Evolutionary conservation across 306 rosid species (phyloP), one percentile per base, ranked within the genome.

Genomic region (Glycine latifolia): DNA sequence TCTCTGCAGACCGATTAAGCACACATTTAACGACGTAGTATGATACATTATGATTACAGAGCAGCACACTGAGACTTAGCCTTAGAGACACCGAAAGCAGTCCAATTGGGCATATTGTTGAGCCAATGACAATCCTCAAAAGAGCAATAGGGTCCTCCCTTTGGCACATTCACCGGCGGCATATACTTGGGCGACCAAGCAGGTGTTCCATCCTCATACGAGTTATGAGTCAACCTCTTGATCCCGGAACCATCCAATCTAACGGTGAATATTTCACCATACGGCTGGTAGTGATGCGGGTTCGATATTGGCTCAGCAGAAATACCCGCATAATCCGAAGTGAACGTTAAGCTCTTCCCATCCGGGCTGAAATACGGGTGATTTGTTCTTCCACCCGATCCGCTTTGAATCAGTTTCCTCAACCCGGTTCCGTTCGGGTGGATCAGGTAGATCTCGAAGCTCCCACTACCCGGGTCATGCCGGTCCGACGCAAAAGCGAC

Each of bases 271-370:
- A 95, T 92, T 81, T 95, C 99, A 46, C 99, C 97, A 13, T 93
- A 95, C 0, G 97, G 97, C 60, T 89, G 97, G 44, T 87, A 91
- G 1, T 88, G 92, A 81, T 95, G 97, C 7, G 97, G 89, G 83
- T 89, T 90, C 0, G 97, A 95, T 43, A 95, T 91, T n/a, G 99
- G 99, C 83, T 95, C 97, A 0, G 95, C 97, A 1, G 99, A 92
- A 58, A 95, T 75, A 0, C 88, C 97, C 0, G 89, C 86, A n/a
- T 88, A 91, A 56, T 95, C 97, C 5, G 97, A 83, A 0, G 99
- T 87, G 39, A 95, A 91, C 10, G 80, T 89, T 8, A 95, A 0
- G 2, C 83, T 85, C 82, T 93, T 87, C 48, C 91, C 89, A 70
- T 90, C 97, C 0, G 99, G 95, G 48, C 95, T 90, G 68, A 93